phyloP scores from a whole-genome alignment of 2,329 filamentous ascomycete species.

The Basipetospora chlamydospora region DNA sequence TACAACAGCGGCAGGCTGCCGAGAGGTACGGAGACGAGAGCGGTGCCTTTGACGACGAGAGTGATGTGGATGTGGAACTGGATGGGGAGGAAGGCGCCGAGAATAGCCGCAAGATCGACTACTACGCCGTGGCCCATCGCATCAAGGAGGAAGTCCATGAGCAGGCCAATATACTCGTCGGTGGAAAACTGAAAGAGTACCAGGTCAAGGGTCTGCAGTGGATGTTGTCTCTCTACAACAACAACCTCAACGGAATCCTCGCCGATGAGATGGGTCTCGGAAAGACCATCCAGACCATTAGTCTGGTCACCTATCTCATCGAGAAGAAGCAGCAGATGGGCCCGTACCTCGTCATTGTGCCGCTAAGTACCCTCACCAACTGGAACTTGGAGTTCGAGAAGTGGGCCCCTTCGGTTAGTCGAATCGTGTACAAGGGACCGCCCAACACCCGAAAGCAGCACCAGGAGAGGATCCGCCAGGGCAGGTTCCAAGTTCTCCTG shows the following conservation, averaged over 20 bases:
- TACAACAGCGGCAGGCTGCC: constrained; percentile 73
- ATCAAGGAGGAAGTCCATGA: constrained; percentile 80
- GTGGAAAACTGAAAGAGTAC: constrained; percentile 90
- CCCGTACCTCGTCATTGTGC: constrained; percentile 92
- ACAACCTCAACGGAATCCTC: constrained; percentile 96
- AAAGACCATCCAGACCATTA: constrained; percentile 98
- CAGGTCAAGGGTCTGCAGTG: constrained; percentile 97
- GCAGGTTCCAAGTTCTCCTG: constrained; percentile 87
- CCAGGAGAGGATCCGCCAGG: constrained; percentile 86
- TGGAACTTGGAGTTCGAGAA: constrained; percentile 99
- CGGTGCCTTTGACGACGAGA: constrained; percentile 39
- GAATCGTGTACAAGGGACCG: constrained; percentile 94
- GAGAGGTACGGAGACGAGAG: constrained; percentile 60
- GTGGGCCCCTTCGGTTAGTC: constrained; percentile 78
- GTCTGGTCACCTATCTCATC: constrained; percentile 91
- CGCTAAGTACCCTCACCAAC: constrained; percentile 91
- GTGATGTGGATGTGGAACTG: constrained; percentile 50
- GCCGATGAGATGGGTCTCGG: constrained; percentile 99
- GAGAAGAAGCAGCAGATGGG: constrained; percentile 86
- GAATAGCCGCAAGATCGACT: constrained; percentile 74
- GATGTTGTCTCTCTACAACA: constrained; percentile 99
- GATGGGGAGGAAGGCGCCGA: constrained; percentile 61
- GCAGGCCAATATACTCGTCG: constrained; percentile 77
- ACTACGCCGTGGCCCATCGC: constrained; percentile 95
- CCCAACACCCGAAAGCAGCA: constrained; percentile 77